Evolutionary conservation across 2,329 filamentous ascomycete genomes (phyloP).

Genomic region (Clarireedia monteithiana): DNA sequence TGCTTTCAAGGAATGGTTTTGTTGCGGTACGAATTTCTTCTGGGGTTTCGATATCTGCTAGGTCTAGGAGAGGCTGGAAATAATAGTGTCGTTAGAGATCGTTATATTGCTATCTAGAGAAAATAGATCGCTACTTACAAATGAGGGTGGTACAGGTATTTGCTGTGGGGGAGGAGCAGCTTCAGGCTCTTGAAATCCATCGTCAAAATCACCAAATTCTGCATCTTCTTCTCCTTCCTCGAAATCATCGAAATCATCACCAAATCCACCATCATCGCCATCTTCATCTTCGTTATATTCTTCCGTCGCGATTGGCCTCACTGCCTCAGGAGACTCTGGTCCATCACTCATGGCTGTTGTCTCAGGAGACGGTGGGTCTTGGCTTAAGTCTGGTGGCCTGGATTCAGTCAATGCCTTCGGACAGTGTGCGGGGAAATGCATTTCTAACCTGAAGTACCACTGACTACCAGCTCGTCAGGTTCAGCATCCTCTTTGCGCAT

Average conservation of each 20-base stretch:
- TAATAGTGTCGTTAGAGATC: conserved; percentile 8
- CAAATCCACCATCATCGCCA: conserved; percentile 44
- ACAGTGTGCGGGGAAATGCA: conserved; percentile 15
- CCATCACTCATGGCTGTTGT: too few relatives aligned
- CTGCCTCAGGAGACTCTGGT: conserved; percentile 19
- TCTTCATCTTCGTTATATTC: conserved; percentile 53
- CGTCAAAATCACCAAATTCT: conserved; percentile 49
- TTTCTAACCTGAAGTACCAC: conserved; percentile 49
- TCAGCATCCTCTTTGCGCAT: conserved; percentile 49
- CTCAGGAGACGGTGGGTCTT: too few relatives aligned
- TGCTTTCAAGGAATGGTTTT: conserved; percentile 57
- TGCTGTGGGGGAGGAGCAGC: conserved; percentile 30
- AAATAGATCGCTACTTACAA: conserved; percentile 36
- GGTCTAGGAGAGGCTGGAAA: conserved; percentile 58
- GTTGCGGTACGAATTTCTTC: conserved; percentile 54
- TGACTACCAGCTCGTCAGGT: conserved; percentile 50
- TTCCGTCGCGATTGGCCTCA: conserved; percentile 37
- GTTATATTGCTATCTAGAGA: conserved; percentile 10
- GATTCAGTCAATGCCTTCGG: conserved; percentile 53
- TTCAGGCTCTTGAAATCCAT: conserved; percentile 54
- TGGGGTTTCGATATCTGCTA: conserved; percentile 49
- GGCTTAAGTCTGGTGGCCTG: conserved; percentile 38
- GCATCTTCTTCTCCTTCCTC: conserved; percentile 46
- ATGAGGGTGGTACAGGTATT: conserved; percentile 30
- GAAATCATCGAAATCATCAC: conserved; percentile 63